Base-by-base conservation (phyloP, 1,284 basidiomycete species). In the Pseudozyma flocculosa region DNA sequence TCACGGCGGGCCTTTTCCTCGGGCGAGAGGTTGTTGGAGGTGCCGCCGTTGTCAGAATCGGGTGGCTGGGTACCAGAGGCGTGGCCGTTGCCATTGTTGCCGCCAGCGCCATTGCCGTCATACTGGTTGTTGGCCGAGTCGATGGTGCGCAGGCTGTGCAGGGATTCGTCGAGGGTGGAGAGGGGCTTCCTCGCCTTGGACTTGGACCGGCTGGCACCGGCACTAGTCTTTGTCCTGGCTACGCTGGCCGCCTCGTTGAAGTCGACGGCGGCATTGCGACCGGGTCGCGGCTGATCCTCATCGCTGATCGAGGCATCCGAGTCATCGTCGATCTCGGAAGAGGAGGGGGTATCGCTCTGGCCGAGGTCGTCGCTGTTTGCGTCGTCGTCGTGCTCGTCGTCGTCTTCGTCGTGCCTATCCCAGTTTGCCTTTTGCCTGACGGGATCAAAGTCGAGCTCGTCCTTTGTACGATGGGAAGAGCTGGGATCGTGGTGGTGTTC, bases 391-490 rank as follows among this genome's bases (percentile, higher is more conserved):
- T 49, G 36, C 13, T 54, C 50, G 30, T 59, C 68, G 34, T 60
- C 45, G 21, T 66, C 60, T 26, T 64, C 58, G 37, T 60, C 55
- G 30, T 62, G 53, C 26, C 45, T 38, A 26, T 60, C 62, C 60
- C 58, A 59, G 17, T 56, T 55, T 18, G 61, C 61, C 36, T 64
- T 64, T 26, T 60, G 61, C 1, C 61, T 55, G n/a, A 64, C 48
- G 2, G 61, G 61, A 32, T 64, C 61, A 24, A 64, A 50, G 2
- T 64, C 61, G 30, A 48, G 39, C 7, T 56, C 44, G 1, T 43
- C 45, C 26, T 45, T 36, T 2, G 24, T 23, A 11, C 45, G 32
- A 13, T 17, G 32, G 7, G 29, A 29, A 34, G 32, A 11, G 7
- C 7, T 13, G 10, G 22, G 18, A 9, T 41, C 40, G 39, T 40